Evolutionary conservation across 352 stramenopile species (phyloP), one percentile per base, ranked within the genome.

Genomic region (Phytophthora vignae): DNA sequence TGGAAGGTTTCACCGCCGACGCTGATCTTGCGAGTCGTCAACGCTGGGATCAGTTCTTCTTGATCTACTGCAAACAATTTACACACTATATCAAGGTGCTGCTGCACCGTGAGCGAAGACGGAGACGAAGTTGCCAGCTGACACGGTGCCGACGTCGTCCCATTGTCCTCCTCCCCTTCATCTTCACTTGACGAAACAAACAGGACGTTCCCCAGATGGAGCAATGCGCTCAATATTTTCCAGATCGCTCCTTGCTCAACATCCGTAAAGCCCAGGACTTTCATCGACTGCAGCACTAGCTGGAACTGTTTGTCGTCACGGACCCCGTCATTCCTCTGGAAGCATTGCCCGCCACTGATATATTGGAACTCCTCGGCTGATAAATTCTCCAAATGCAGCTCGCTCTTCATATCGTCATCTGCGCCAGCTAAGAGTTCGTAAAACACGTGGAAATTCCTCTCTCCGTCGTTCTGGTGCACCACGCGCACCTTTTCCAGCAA

Each of bases 401-500:
- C 27, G 10, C 58, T 61, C 77, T 91, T 79, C 67, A 82, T 73
- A 73, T 67, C 48, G 14, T 75, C 74, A 74, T 83, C 70, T 62
- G 80, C 84, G 71, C 82, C 82, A 31, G 79, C 78, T 21, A 95
- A 65, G 14, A 96, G 72, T 38, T 94, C 83, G 55, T 95, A 96
- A 67, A 96, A 94, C 27, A 93, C 71, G 69, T 96, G 90, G 58
- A 90, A 96, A 67, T 93, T 94, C 22, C 90, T 85, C 60, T 96
- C 90, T 15, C 83, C 84, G 4, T 77, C 62, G 8, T 81, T 83
- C 70, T 95, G 89, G 42, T 87, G 87, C n/a, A 96, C 77, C 33
- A 97, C 78, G 38, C 92, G 87, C 50, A 97, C 91, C 69, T 98
- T 98, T 77, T 99, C 96, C 55, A 98, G 81, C 4, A 99, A 72